These are phyloP conservation scores for Chrysoporthe puriensis DNA, from an alignment of 2,329 filamentous ascomycete genomes.

Conservation along the genomic window DNA sequence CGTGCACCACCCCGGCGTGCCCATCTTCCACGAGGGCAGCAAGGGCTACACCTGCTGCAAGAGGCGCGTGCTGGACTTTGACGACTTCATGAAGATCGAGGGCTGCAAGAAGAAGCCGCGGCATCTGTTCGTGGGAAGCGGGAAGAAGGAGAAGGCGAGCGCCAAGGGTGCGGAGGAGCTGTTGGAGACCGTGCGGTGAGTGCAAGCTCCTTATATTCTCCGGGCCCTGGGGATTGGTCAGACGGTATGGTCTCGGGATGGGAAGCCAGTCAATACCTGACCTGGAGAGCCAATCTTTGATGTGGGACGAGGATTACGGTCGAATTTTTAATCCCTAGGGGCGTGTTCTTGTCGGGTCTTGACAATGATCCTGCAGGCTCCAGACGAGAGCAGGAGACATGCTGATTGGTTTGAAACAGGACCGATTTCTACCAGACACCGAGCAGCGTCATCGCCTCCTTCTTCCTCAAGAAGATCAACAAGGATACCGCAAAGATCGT, in stretches of 20 bases:
- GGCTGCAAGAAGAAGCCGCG: slow-evolving; percentile 82
- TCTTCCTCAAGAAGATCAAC: slow-evolving; percentile 97
- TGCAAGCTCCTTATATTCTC: slow-evolving; percentile 14
- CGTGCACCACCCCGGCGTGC: slow-evolving; percentile 83
- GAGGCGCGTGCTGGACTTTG: slow-evolving; percentile 90
- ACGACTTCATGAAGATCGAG: slow-evolving; percentile 95
- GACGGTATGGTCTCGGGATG: neutral
- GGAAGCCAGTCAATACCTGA: neutral
- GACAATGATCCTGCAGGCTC: too few species aligned
- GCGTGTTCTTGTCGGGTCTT: neutral
- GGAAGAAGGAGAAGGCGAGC: slow-evolving; percentile 62
- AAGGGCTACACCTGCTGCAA: slow-evolving; percentile 99
- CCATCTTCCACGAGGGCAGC: slow-evolving; percentile 96
- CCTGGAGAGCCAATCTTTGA: too few species aligned
- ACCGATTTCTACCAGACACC: slow-evolving; percentile 96
- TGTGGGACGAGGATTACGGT: neutral
- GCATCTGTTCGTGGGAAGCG: slow-evolving; percentile 85
- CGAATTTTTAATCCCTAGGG: neutral
- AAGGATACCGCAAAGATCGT: slow-evolving; percentile 75
- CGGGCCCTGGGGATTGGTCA: neutral
- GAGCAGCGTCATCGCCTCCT: slow-evolving; percentile 80
- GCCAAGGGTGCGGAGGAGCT: slow-evolving; percentile 65
- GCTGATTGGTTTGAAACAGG: slow-evolving; percentile 43
- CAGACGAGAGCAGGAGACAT: slow-evolving; percentile 2
- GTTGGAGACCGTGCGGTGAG: slow-evolving; percentile 75